Evolutionary conservation across 768 basidiomycete species (phyloP), one percentile per base, ranked within the genome.

Genomic region (Inosperma sp.): DNA sequence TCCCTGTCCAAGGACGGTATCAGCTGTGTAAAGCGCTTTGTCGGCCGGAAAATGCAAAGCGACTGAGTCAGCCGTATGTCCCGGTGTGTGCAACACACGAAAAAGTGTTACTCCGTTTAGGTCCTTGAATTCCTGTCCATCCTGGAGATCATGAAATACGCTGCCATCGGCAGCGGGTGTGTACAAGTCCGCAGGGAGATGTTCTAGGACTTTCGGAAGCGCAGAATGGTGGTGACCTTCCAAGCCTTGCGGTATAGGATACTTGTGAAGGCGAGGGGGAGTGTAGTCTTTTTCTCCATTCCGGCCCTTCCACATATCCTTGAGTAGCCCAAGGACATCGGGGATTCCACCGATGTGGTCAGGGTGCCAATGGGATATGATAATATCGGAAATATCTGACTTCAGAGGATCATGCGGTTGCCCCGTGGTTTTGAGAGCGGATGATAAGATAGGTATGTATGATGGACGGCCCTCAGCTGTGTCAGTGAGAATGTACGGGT

Each of bases 1-100:
- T 7, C 93, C 93, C 55, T 93, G 83, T 0, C 95, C 95, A 25
- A 98, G 79, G 6, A 97, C 81, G 4, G 84, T 90, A 68, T 98
- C 95, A 0, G 87, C 90, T 0, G 92, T 94, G 71, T 94, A 51
- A 13, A 97, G 75, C 0, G 82, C 84, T 21, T 72, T 69, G 59
- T 94, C 90, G 37, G 78, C 76, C 0, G 79, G 73, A 44, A 93
- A 71, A 49, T 83, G 71, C 31, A 97, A 71, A 42, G 77, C 83
- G 61, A 96, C 78, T 3, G 90, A 93, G 65, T 98, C 95, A 39
- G 70, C 59, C 0, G 95, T 97, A 58, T 97, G 95, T 1, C 95
- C 95, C 0, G 95, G 95, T 0, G 90, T 84, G 62, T 91, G 84
- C 1, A 97, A 59, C 19, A 96, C 80, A 21, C 75, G 75, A 8